Base-by-base conservation (phyloP, 805 yeast species). In the Kockiozyma suomiensis region DNA sequence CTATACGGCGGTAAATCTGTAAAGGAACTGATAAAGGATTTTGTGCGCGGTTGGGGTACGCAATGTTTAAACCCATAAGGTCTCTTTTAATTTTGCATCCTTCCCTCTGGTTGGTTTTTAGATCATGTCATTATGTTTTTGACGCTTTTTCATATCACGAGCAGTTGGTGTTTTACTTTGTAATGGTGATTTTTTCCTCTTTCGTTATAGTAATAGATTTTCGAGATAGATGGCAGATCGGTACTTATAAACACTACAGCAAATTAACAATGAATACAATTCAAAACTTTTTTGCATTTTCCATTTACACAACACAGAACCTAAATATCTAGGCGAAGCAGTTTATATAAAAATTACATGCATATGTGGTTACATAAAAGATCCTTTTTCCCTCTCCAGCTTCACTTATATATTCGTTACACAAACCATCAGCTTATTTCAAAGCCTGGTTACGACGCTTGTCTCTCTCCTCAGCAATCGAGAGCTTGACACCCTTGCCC, bases 401-500 rank as follows among this genome's bases (percentile, higher is more conserved):
- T 28, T 45, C 23, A n/a, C 15, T 45, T 37, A 49, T 28, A 53
- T 17, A 51, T 33, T 12, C 55, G 47, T 33, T 26, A 15, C 52
- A 28, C 7, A 28, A 15, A 52, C 25, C 33, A 30, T 10, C 33
- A 7, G 26, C 30, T 51, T 61, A 61, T 45, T 61, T 61, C 46
- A 50, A 8, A 52, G 62, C 54, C 56, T 35, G 59, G 21, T 93
- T 91, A 82, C 97, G 88, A 82, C 96, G 92, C 85, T 92, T 86
- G 89, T 91, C 97, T 83, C 97, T 90, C 86, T 91, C 97, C 84
- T 91, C 97, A 76, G 97, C 83, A 78, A 91, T 91, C 75, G 93
- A 78, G 78, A 91, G 86, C 85, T 91, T 91, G 81, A 91, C 88
- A 88, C 97, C 97, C 87, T 91, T 91, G 83, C 97, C 97, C 93